Evolutionary conservation across 78 protist species (phyloP).

Genomic region (Dictyostelium citrinum): DNA sequence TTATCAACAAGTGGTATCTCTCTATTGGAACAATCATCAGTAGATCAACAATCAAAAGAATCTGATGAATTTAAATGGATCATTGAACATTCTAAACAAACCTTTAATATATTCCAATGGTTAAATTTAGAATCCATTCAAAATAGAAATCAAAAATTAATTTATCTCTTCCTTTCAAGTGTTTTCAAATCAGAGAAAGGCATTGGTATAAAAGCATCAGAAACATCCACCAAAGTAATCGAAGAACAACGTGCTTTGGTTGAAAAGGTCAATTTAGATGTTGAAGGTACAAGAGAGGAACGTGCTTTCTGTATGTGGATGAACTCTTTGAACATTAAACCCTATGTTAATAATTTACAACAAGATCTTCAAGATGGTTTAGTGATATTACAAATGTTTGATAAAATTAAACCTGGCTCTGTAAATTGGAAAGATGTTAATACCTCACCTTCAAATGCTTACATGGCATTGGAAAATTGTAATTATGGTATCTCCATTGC

Average conservation of each 20-base stretch:
- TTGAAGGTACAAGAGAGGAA: constrained; percentile 87
- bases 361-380: constrained; percentile 83
- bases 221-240: neutral
- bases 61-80: constrained; percentile 3
- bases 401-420: constrained; percentile 78
- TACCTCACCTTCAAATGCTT: constrained; percentile 50
- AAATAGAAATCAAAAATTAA: constrained; percentile 28
- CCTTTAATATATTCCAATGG: constrained; percentile 53
- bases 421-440: constrained; percentile 76
- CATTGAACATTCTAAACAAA: neutral
- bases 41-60: neutral
- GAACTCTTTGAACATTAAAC: constrained; percentile 81
- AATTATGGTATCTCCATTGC: constrained; percentile 88
- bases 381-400: constrained; percentile 75
- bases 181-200: constrained; percentile 60
- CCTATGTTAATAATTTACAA: constrained; percentile 53
- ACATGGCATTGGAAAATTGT: constrained; percentile 89
- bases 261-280: constrained; percentile 33
- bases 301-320: constrained; percentile 90
- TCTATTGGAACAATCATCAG: neutral
- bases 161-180: constrained; percentile 35
- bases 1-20: neutral
- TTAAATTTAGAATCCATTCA: neutral
- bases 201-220: constrained; percentile 43
- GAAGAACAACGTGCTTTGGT: constrained; percentile 32